phyloP scores from a whole-genome alignment of 306 rosid genomes.

The Bauhinia variegata region DNA sequence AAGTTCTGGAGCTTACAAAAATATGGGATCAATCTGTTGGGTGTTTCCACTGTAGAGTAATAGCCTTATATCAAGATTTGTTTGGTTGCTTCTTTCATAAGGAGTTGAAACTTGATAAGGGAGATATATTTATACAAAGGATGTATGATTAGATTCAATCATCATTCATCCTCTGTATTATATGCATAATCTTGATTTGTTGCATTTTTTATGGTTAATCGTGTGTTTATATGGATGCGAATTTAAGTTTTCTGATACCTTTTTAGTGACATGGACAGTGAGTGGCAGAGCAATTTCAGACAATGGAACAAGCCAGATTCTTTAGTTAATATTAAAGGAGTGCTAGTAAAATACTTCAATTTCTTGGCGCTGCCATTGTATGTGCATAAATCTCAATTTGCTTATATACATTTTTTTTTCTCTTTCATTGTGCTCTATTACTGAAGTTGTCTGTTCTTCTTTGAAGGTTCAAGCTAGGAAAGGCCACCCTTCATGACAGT shows the following conservation, averaged over 20 bases:
- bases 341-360: slow-evolving; percentile 50
- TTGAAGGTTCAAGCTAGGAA: slow-evolving; percentile 54
- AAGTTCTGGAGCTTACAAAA: background rate
- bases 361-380: slow-evolving; percentile 52
- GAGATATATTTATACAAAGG: background rate
- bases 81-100: slow-evolving; percentile 16
- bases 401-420: slow-evolving; percentile 10
- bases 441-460: slow-evolving; percentile 34
- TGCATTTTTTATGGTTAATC: background rate
- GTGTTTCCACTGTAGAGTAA: too few relatives aligned
- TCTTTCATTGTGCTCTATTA: slow-evolving; percentile 27
- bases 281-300: slow-evolving; percentile 58
- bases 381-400: slow-evolving; percentile 37
- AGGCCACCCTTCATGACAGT: slow-evolving; percentile 35
- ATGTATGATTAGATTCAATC: background rate
- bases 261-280: slow-evolving; percentile 54
- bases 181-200: background rate
- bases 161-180: background rate
- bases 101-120: slow-evolving; percentile 2
- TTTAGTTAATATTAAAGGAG: slow-evolving; percentile 44
- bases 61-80: too few relatives aligned
- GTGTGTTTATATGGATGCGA: background rate
- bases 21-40: too few relatives aligned
- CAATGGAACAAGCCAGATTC: slow-evolving; percentile 41
- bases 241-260: background rate